Percentiles rank a stretch among this genome's conserved stretches.
Evolutionary conservation across 108 stramenopile genomes (phyloP).

Genomic region (Pseudonitzschia pungens): DNA sequence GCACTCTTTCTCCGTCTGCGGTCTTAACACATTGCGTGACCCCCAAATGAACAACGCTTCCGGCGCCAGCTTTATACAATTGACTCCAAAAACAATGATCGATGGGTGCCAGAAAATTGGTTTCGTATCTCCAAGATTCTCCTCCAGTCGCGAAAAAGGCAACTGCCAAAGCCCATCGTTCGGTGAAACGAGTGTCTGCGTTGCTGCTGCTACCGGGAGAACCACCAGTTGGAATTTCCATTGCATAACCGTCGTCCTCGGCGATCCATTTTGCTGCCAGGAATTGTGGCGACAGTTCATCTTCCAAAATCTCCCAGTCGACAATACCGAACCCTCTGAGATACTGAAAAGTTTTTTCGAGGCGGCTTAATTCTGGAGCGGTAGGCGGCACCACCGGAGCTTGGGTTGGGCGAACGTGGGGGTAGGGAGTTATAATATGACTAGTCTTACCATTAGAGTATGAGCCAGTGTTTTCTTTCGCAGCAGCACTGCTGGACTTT

Average conservation of each 20-base stretch:
- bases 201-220: not conserved
- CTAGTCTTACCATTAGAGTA: not conserved
- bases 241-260: not conserved
- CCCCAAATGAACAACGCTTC: slow-evolving; percentile 3
- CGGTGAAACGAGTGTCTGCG: slow-evolving; percentile 5
- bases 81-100: slow-evolving; percentile 14
- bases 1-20: not conserved
- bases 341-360: slow-evolving; percentile 5
- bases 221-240: not conserved
- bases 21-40: not conserved
- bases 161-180: slow-evolving; percentile 26
- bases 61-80: not conserved
- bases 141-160: slow-evolving; percentile 29
- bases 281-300: not conserved
- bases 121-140: slow-evolving; percentile 16
- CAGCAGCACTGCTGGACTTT: not conserved
- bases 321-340: slow-evolving; percentile 11
- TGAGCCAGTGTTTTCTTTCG: not conserved
- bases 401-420: not conserved
- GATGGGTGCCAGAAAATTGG: slow-evolving; percentile 13
- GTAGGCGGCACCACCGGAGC: not conserved
- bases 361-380: not conserved
- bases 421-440: not conserved
- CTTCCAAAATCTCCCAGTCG: not conserved
- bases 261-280: slow-evolving; percentile 18